Evolutionary conservation across 495 filamentous ascomycete genomes (phyloP), one percentile per base, ranked within the genome.

Genomic region (Daldinia grandis): DNA sequence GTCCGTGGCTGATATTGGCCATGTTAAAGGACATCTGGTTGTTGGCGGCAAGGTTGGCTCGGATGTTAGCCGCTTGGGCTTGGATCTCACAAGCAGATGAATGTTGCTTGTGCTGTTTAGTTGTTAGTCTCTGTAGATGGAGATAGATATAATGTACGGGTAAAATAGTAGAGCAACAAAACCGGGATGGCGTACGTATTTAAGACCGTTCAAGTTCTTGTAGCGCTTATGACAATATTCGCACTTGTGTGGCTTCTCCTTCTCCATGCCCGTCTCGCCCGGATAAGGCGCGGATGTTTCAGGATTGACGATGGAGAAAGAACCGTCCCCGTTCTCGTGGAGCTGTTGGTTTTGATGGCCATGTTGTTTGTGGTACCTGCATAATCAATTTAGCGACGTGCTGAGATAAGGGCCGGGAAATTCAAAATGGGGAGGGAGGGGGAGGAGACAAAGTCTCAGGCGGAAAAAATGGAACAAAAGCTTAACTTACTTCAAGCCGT

Each of bases 211-310:
- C 55, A 99, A 80, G 76, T 99, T 99, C 89, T 99, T 99, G 83
- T 99, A 99, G 25, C 95, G 90, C 83, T 99, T 99, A 69, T 95
- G 94, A 76, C 95, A 99, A 15, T 92, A 88, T 55, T 98, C 93
- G 79, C 95, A 99, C 75, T 93, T 92, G 80, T 98, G 98, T 5
- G 95, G 95, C 80, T 99, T 99, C 82, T 98, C 94, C 78, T 98
- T 99, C 81, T 99, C 95, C 96, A 99, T 99, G 8, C 96, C 96
- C 10, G 96, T 83, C 8, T 97, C 98, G 58, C 96, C 96, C 0
- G 95, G 95, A 67, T 98, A 98, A 0, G 95, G 95, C 0, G 91
- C 84, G 24, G 92, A 94, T 5, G 96, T 98, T 69, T 97, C 92
- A 0, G 95, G 96, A 74, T 99, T 97, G 56, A 99, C 95, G 53